Percentiles rank a stretch among this genome's conserved stretches.
These are phyloP conservation scores for Allomyces arbusculus DNA, from an alignment of 192 early-diverging fungal species.

Conservation along the genomic window DNA sequence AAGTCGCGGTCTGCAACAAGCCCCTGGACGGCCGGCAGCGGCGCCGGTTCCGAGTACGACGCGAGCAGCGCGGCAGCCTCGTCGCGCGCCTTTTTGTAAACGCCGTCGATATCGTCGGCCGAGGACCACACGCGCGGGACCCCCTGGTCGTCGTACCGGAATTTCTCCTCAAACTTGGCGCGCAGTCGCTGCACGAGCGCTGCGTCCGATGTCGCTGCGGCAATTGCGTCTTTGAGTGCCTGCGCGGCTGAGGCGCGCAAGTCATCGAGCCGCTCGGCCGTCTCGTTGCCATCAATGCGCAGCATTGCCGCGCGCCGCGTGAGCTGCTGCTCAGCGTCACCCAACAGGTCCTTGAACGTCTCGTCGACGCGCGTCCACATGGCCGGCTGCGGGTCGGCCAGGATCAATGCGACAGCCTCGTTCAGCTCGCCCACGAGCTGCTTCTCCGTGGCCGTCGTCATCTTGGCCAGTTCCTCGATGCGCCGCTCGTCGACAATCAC, in stretches of 20 bases:
- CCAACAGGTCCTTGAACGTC: conserved; percentile 30
- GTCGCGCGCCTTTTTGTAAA: conserved; percentile 53
- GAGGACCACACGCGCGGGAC: conserved; percentile 88
- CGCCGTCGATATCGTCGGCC: conserved; percentile 79
- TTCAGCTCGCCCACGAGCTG: conserved; percentile 25
- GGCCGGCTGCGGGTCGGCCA: conserved; percentile 39
- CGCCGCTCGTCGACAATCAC: conserved; percentile 33
- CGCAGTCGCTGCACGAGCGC: conserved; percentile 64
- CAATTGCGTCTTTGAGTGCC: conserved; percentile 41
- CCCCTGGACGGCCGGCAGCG: not conserved
- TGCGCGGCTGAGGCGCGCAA: conserved; percentile 54
- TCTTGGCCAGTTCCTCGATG: conserved; percentile 16
- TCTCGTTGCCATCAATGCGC: conserved; percentile 19
- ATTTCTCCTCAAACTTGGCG: conserved; percentile 65
- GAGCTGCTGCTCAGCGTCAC: conserved; percentile 27
- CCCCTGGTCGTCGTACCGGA: conserved; percentile 84
- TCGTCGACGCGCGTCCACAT: conserved; percentile 57
- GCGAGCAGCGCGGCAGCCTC: conserved; percentile 5
- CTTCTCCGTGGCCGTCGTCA: conserved; percentile 7
- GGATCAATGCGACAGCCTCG: conserved; percentile 44
- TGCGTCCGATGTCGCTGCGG: conserved; percentile 64
- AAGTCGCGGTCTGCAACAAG: not conserved
- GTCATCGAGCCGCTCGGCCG: conserved; percentile 23
- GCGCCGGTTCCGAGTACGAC: not conserved
- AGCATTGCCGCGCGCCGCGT: not conserved